Base-by-base conservation (phyloP, 805 yeast species). In the Zygosaccharomyces lentus region DNA sequence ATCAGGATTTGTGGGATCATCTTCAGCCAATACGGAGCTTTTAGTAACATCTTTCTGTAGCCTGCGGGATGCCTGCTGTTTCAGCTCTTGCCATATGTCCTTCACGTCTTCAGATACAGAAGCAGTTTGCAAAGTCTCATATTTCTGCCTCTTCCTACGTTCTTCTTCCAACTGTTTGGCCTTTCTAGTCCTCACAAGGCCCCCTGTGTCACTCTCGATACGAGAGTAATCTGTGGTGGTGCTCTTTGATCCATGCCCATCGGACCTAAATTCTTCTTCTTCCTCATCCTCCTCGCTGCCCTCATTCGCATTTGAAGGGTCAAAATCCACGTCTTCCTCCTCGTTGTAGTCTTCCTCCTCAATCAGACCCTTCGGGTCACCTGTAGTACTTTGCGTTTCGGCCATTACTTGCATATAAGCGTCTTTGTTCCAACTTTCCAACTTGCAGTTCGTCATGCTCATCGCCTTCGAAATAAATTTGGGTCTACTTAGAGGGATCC, bases 151-250 rank as follows among this genome's bases (percentile, higher is more conserved):
- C 52, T 50, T 62, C 49, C 44, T 50, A 1, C 36, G 37, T 34
- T 55, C 64, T 15, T 58, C 61, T 43, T 80, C 85, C 17, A 68
- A 49, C 24, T 65, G 66, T 38, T 84, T 64, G 52, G 82, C 91
- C 17, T 77, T 73, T 53, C 96, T 71, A 0, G 95, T 87, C 56
- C 79, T 78, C 29, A 87, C 75, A 44, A 82, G 72, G 0, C 88
- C 84, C n/a, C 83, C 84, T 10, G 69, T 58, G 37, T 72, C 56
- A 58, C 78, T 77, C 50, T 79, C 85, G 5, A 84, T 76, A 2
- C 66, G 65, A 6, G 76, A 69, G 59, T 84, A 84, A 34, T 58
- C 56, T 2, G 42, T 30, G 9, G 12, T 43, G n/a, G 19, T 43
- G n/a, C 17, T 15, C 19, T 46, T 64, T 7, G 56, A 65, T 8